phyloP scores from a whole-genome alignment of 495 filamentous ascomycete genomes.

The Penicillium paxilli region DNA sequence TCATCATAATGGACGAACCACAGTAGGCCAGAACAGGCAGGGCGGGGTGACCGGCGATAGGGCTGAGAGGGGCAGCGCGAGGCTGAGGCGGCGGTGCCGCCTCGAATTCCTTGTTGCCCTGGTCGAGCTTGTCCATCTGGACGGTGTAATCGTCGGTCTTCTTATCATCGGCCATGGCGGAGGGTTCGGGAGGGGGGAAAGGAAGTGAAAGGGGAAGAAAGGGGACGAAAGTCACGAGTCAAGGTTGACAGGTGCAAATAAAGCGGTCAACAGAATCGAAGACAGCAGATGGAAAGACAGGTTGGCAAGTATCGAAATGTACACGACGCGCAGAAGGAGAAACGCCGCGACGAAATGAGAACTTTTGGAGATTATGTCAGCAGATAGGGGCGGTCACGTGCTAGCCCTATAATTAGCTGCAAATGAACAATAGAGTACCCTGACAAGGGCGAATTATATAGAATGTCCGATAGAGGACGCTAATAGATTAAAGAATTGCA shows the following conservation, averaged over 20 bases:
- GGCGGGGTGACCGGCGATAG: slow-evolving; percentile 67
- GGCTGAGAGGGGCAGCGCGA: slow-evolving; percentile 28
- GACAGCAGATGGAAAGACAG: background rate
- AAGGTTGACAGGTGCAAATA: background rate
- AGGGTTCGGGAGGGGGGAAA: background rate
- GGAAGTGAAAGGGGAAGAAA: slow-evolving; percentile 3
- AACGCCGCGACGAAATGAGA: background rate
- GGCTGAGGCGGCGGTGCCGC: slow-evolving; percentile 39
- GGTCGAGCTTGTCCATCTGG: slow-evolving; percentile 67
- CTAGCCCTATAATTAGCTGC: background rate
- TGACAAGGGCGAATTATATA: no score
- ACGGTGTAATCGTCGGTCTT: slow-evolving; percentile 79
- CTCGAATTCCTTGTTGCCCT: slow-evolving; percentile 58
- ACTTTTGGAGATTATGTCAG: slow-evolving; percentile 1
- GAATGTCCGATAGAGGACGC: no score
- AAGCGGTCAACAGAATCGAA: slow-evolving; percentile 3
- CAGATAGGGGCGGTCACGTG: background rate
- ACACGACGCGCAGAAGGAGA: slow-evolving; percentile 4
- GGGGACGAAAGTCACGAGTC: background rate
- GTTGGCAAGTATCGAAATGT: slow-evolving; percentile 7
- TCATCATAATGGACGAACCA: slow-evolving; percentile 95
- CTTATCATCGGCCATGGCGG: slow-evolving; percentile 74
- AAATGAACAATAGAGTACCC: no score
- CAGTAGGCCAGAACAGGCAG: slow-evolving; percentile 90
- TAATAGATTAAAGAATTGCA: no score